These are phyloP conservation scores for Lasiosphaeria ovina DNA, from an alignment of 495 filamentous ascomycete genomes.

Conservation along the genomic window DNA sequence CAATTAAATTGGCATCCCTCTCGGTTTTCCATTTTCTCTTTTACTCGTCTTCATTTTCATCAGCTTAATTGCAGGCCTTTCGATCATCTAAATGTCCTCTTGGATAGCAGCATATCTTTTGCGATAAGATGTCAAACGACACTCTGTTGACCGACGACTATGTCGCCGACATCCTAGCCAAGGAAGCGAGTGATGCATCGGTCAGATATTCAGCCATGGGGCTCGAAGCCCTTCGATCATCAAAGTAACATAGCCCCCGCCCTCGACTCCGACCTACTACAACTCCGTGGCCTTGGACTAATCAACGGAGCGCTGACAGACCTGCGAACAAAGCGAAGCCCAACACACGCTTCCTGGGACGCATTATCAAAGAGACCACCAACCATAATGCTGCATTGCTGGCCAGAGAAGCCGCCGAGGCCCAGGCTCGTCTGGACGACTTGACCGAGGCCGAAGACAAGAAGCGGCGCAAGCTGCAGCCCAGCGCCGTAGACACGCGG, in stretches of 20 bases:
- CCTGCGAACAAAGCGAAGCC: slow-evolving; percentile 74
- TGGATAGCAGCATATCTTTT: neutral
- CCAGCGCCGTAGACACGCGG: slow-evolving; percentile 42
- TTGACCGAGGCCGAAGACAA: slow-evolving; percentile 42
- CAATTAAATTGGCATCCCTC: neutral
- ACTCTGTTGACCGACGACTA: slow-evolving; percentile 66
- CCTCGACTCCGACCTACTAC: slow-evolving; percentile 2
- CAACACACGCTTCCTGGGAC: slow-evolving; percentile 84
- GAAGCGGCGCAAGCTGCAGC: slow-evolving; percentile 39
- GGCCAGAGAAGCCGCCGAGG: slow-evolving; percentile 71
- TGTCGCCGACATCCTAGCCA: slow-evolving; percentile 68
- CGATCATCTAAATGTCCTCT: neutral
- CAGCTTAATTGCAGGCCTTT: no score
- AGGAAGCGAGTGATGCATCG: slow-evolving; percentile 68
- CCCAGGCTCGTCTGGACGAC: slow-evolving; percentile 45
- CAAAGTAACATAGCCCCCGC: slow-evolving; percentile 51
- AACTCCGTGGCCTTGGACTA: slow-evolving; percentile 6
- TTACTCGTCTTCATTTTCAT: no score
- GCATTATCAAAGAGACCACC: slow-evolving; percentile 85
- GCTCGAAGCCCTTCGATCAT: slow-evolving; percentile 61
- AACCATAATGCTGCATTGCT: slow-evolving; percentile 84
- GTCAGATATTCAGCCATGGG: slow-evolving; percentile 72
- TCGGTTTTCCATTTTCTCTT: neutral
- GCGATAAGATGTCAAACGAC: slow-evolving; percentile 27
- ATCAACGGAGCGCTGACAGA: slow-evolving; percentile 26